Conservation (phyloP, 1,139 yeast genomes). For the Suhomyces bolitotheri region DNA sequence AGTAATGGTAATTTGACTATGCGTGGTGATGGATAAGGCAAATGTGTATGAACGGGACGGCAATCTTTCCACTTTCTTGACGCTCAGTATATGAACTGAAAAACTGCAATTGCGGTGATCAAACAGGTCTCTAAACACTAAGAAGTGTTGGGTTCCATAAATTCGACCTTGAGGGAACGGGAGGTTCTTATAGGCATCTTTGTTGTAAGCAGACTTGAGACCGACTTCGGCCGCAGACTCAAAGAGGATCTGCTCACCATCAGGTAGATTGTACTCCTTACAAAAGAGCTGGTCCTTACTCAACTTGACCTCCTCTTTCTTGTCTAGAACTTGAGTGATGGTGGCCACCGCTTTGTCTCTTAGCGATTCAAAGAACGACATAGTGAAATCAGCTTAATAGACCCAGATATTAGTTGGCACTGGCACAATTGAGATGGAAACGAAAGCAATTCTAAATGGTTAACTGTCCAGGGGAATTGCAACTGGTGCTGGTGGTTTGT, state of each 20-base stretch:
- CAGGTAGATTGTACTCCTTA: conserved; percentile 67
- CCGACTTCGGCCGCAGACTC: conserved; percentile 72
- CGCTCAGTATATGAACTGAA: conserved; percentile 70
- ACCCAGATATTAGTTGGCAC: too few relatives aligned
- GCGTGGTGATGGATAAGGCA: conserved; percentile 70
- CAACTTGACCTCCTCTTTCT: conserved; percentile 35
- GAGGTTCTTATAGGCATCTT: conserved; percentile 26
- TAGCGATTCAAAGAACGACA: conserved; percentile 29
- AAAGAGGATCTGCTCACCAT: conserved; percentile 61
- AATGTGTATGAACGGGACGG: conserved; percentile 78
- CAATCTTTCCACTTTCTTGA: conserved; percentile 82
- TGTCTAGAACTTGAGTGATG: conserved; percentile 43
- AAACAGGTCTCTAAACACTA: conserved; percentile 70
- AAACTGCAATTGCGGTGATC: conserved; percentile 71
- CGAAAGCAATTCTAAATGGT: too few relatives aligned
- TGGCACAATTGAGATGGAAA: too few relatives aligned
- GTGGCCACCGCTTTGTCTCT: conserved; percentile 31
- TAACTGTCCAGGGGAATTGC: too few relatives aligned
- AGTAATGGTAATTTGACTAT: conserved; percentile 62
- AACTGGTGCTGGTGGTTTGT: too few relatives aligned
- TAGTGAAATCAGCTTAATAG: conserved; percentile 7
- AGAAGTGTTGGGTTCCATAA: conserved; percentile 69
- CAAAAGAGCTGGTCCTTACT: conserved; percentile 72
- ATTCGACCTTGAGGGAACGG: conserved; percentile 57
- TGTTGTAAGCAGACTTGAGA: conserved; percentile 40